Percentiles rank a stretch among this genome's conserved stretches.
phyloP scores from a whole-genome alignment of 2,329 filamentous ascomycete genomes.

The Dothideomycetidae sp. region DNA sequence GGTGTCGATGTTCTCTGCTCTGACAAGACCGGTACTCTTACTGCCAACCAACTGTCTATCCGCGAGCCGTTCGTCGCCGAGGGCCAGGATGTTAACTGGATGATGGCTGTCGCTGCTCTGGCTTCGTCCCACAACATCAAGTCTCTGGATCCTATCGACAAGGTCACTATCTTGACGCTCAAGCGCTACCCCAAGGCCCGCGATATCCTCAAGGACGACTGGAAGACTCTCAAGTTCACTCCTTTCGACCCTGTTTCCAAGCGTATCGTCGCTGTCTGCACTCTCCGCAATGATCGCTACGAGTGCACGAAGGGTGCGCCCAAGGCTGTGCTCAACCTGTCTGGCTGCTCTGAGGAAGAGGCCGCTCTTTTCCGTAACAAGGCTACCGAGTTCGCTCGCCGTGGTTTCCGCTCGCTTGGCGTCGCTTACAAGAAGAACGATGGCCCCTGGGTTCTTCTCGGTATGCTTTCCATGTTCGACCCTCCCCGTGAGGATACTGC shows the following conservation, averaged over 20 bases:
- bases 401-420: constrained; percentile 69
- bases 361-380: constrained; percentile 56
- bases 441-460: constrained; percentile 57
- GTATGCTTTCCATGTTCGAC: constrained; percentile 69
- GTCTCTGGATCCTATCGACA: constrained; percentile 66
- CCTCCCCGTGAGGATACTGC: constrained; percentile 66
- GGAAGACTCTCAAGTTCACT: constrained; percentile 64
- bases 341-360: constrained; percentile 51
- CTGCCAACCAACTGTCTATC: constrained; percentile 60
- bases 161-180: constrained; percentile 62
- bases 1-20: constrained; percentile 69
- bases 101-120: constrained; percentile 67
- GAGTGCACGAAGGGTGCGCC: constrained; percentile 65
- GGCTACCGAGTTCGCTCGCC: constrained; percentile 59
- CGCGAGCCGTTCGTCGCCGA: constrained; percentile 64
- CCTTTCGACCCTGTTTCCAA: constrained; percentile 69
- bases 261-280: constrained; percentile 58
- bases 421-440: constrained; percentile 67
- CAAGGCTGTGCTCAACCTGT: constrained; percentile 57
- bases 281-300: constrained; percentile 55
- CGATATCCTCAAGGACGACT: constrained; percentile 60
- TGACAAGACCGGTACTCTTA: constrained; percentile 68
- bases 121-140: constrained; percentile 68
- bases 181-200: constrained; percentile 64
- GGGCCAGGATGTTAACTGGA: constrained; percentile 68